Evolutionary conservation across 2,329 filamentous ascomycete species (phyloP).

Genomic region (Hypoxylon sp.): DNA sequence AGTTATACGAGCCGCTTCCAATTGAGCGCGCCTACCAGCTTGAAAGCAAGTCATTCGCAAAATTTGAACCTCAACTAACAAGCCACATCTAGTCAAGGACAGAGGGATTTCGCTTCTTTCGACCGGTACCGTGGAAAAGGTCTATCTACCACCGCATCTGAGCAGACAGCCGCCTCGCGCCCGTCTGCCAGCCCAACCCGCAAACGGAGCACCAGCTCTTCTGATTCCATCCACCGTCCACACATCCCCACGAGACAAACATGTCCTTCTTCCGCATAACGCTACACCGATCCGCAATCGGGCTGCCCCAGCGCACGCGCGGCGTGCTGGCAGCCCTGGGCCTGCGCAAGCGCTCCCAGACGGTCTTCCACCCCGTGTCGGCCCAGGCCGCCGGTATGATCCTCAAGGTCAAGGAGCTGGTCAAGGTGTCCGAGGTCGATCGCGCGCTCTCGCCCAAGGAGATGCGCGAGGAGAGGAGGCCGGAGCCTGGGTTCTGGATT

Average conservation of each 20-base stretch:
- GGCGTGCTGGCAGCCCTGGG: constrained; percentile 89
- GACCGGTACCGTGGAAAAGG: background rate
- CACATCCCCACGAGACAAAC: background rate
- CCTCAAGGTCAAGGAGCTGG: constrained; percentile 93
- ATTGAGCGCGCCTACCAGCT: background rate
- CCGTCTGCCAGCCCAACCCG: too few species aligned
- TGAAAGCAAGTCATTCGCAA: background rate
- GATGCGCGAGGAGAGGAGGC: constrained; percentile 79
- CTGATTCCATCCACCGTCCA: background rate
- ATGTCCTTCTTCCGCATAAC: constrained; percentile 94
- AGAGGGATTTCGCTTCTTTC: background rate
- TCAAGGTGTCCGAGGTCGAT: constrained; percentile 84
- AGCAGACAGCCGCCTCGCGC: background rate
- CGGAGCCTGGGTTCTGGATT: constrained; percentile 84
- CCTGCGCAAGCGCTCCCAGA: constrained; percentile 85
- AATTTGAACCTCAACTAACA: constrained; percentile 8
- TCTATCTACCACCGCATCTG: background rate
- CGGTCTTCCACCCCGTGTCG: constrained; percentile 89
- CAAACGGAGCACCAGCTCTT: background rate
- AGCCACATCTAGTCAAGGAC: constrained; percentile 1
- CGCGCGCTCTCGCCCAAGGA: constrained; percentile 74
- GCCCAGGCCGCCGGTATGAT: constrained; percentile 90
- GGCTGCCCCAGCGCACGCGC: constrained; percentile 83
- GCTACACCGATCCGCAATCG: constrained; percentile 89
- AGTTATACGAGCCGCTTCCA: background rate